Base-by-base conservation (phyloP, 257 asterid genomes). In the Ajuga chamaepitys region DNA sequence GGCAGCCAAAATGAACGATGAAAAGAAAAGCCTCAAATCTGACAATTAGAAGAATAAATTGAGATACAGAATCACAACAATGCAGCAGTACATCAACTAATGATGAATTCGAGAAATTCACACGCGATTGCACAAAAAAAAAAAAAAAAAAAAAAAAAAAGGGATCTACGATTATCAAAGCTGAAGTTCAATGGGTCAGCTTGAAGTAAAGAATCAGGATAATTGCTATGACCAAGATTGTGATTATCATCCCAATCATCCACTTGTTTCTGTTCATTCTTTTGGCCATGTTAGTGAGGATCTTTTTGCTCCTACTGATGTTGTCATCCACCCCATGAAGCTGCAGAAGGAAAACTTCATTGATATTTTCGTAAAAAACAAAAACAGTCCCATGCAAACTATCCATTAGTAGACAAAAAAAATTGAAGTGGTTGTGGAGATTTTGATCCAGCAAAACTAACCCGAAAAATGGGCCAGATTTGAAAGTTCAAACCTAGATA, bases 251-350 rank as follows among this genome's bases (percentile, higher is more conserved):
- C 38, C 90, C 83, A 28, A 89, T 73, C 67, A 89, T 81, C 87
- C 88, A 85, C 58, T 86, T 89, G 71, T 86, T 86, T 70, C 87
- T 81, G 91, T 70, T 85, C 93, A 89, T 89, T 75, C 95, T 84
- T 70, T 87, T 84, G 0, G 95, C 84, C 81, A 89, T 89, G 22
- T 72, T 81, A 17, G 81, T 76, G 71, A 89, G 80, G 67, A 86
- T 77, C 73, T 78, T 86, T 83, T 82, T 88, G 88, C 95, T 88
- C 73, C 86, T 70, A 51, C 92, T 60, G 24, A 88, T 68, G 72
- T 81, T 86, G 64, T 86, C 95, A 64, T 88, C 96, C 76, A 88
- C 95, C 28, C 89, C 95, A 70, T 82, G 92, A 64, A 86, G 91
- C 96, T 86, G 88, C 73, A 67, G 17, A 66, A 44, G 17, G n/a